Percentiles rank a stretch among this genome's conserved stretches.
These are phyloP conservation scores for Mycena sp. DNA, from an alignment of 1,284 basidiomycete genomes.

Conservation along the genomic window DNA sequence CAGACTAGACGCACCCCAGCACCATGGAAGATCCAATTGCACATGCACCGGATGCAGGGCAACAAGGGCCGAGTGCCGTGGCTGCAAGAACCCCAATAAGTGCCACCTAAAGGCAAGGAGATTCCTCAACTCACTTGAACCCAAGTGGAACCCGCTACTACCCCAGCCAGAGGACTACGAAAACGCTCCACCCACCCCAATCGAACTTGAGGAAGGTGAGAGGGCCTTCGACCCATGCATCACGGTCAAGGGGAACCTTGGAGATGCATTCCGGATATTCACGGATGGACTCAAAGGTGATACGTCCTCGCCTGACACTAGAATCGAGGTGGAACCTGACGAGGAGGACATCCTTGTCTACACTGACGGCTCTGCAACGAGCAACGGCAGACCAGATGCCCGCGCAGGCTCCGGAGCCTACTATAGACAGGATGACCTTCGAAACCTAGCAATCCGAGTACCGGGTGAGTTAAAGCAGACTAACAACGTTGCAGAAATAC, in stretches of 20 bases:
- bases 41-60: slow-evolving; percentile 1
- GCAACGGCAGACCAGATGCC: neutral
- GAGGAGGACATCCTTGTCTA: slow-evolving; percentile 2
- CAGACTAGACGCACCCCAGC: neutral
- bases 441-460: neutral
- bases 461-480: slow-evolving; percentile 8
- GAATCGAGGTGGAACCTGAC: neutral
- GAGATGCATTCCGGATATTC: slow-evolving; percentile 6
- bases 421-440: neutral
- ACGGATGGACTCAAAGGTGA: neutral
- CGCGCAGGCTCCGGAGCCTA: neutral
- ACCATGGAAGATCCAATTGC: neutral
- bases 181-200: neutral
- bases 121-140: slow-evolving; percentile 1
- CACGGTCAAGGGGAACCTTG: neutral
- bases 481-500: slow-evolving; percentile 9
- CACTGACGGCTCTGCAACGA: slow-evolving; percentile 4
- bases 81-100: slow-evolving; percentile 9
- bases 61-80: neutral
- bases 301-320: neutral
- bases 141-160: slow-evolving; percentile 20
- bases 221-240: neutral
- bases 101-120: slow-evolving; percentile 10
- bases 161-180: slow-evolving; percentile 24
- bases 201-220: neutral